A percentile compares a stretch with the other conserved stretches of the same genome.
Evolutionary conservation across 768 basidiomycete genomes (phyloP).

Genomic region (Lactarius indigo): DNA sequence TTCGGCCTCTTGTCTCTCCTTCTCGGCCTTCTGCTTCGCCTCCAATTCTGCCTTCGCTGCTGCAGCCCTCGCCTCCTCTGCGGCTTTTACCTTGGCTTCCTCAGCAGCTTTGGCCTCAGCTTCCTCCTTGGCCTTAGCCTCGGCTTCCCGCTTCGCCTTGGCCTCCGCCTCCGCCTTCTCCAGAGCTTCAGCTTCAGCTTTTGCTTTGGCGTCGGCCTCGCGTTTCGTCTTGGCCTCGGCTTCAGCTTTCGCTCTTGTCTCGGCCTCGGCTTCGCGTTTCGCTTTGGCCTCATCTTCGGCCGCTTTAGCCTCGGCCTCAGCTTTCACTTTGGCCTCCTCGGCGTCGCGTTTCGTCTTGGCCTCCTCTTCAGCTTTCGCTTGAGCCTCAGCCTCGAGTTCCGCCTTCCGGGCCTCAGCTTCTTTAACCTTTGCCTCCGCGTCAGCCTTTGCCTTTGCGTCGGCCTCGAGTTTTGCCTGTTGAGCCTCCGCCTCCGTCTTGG

Average conservation of each 20-base stretch:
- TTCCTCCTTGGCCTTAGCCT: neutral
- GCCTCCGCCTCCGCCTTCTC: neutral
- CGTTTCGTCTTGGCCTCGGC: neutral
- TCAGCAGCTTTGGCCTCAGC: neutral
- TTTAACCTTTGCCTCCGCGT: neutral
- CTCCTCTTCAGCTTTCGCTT: neutral
- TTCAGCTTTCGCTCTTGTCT: neutral
- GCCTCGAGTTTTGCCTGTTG: neutral
- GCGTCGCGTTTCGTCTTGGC: neutral
- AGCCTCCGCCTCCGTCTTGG: neutral
- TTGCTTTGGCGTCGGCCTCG: neutral
- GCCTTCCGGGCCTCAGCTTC: neutral
- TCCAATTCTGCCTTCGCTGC: neutral
- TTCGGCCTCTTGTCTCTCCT: neutral
- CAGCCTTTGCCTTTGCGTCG: neutral
- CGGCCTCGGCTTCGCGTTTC: neutral
- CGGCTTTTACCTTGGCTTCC: neutral
- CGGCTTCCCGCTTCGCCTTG: neutral
- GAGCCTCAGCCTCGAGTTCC: neutral
- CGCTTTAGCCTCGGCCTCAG: neutral
- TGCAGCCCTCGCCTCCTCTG: neutral
- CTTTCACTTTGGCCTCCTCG: conserved; percentile 1
- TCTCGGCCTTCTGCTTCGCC: neutral
- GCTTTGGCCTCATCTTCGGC: neutral
- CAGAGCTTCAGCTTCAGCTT: neutral